These are phyloP conservation scores for Chalciporus sp. DNA, from an alignment of 1,284 basidiomycete genomes.

Conservation along the genomic window DNA sequence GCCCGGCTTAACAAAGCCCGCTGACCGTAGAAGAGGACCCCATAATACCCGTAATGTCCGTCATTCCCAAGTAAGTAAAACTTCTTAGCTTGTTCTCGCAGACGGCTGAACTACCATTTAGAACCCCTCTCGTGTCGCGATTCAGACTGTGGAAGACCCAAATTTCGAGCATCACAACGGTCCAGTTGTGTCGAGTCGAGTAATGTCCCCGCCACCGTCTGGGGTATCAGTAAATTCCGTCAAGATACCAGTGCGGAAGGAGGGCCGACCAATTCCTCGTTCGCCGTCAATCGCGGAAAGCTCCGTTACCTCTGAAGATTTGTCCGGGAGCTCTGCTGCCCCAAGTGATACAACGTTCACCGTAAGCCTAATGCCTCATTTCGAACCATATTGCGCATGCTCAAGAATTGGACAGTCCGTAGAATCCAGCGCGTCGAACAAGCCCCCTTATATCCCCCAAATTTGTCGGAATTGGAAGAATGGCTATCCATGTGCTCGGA, in stretches of 20 bases:
- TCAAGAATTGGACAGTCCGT: constrained; percentile 16
- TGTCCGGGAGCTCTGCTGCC: constrained; percentile 14
- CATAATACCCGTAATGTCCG: background rate
- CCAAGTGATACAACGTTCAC: constrained; percentile 24
- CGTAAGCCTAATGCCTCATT: constrained; percentile 7
- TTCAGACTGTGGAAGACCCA: background rate
- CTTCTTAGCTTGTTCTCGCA: background rate
- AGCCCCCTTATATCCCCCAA: background rate
- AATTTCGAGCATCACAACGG: constrained; percentile 10
- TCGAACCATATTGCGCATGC: background rate
- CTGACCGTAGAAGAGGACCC: background rate
- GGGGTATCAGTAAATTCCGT: constrained; percentile 4
- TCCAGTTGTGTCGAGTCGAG: background rate
- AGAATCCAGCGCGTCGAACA: constrained; percentile 14
- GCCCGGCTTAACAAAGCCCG: constrained; percentile 15
- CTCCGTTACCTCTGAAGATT: constrained; percentile 22
- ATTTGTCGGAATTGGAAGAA: no score
- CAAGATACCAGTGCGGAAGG: constrained; percentile 8
- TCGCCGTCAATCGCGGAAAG: constrained; percentile 16
- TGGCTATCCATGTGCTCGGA: background rate
- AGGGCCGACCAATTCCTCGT: constrained; percentile 2
- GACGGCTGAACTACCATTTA: background rate
- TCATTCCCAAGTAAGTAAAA: constrained; percentile 6
- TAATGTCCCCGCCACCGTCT: constrained; percentile 12
- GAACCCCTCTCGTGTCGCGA: background rate